A percentile compares a stretch with the other conserved stretches of the same genome.
Evolutionary conservation across 768 basidiomycete genomes (phyloP).

Genomic region (Agaricus bisporus): DNA sequence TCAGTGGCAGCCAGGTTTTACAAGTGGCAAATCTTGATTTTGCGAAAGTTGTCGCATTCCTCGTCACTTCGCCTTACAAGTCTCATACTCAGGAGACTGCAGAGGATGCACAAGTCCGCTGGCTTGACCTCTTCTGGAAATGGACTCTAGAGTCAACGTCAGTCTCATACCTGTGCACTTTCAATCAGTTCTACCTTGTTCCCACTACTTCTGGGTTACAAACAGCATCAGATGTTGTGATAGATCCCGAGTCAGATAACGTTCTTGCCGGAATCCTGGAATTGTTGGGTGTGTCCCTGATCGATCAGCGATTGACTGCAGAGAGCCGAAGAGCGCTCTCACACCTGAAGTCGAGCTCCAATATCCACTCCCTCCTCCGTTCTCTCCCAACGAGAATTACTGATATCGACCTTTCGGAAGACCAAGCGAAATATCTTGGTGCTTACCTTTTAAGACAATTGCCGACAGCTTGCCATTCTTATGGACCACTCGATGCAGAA

Average conservation of each 20-base stretch:
- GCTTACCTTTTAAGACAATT: constrained; percentile 3
- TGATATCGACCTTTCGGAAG: not conserved
- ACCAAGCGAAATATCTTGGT: not conserved
- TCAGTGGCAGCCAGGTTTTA: constrained; percentile 17
- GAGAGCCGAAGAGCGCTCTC: constrained; percentile 11
- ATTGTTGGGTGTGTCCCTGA: constrained; percentile 26
- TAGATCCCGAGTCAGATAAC: constrained; percentile 13
- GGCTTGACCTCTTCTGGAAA: constrained; percentile 38
- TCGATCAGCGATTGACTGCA: constrained; percentile 21
- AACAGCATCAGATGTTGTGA: constrained; percentile 20
- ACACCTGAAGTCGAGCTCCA: not conserved
- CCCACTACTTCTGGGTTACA: constrained; percentile 27
- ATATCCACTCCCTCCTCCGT: constrained; percentile 26
- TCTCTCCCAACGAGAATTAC: constrained; percentile 12
- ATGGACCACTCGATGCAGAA: constrained; percentile 9
- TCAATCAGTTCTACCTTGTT: constrained; percentile 21
- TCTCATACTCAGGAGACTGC: not conserved
- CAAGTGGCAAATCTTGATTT: constrained; percentile 26
- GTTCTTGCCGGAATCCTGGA: constrained; percentile 16
- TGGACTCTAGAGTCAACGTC: constrained; percentile 28
- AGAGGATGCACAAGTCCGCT: constrained; percentile 18
- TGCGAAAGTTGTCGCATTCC: constrained; percentile 22
- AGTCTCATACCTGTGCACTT: constrained; percentile 1
- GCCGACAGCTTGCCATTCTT: not conserved
- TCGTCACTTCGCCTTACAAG: constrained; percentile 11